phyloP scores from a whole-genome alignment of 2,329 filamentous ascomycete species.

The Colletotrichum abscissum region DNA sequence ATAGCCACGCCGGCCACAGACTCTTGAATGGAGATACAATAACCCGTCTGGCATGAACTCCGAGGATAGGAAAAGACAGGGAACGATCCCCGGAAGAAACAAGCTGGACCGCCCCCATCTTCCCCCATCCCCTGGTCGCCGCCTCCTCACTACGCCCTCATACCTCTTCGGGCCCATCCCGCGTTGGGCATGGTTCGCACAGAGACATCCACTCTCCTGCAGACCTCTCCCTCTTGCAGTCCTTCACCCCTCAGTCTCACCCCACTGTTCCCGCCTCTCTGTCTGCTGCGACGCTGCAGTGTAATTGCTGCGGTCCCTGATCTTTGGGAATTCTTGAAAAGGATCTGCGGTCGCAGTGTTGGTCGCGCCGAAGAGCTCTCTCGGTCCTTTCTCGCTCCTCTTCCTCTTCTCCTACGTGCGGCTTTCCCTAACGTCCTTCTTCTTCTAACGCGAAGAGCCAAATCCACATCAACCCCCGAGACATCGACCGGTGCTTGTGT shows the following conservation, averaged over 20 bases:
- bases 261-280: conserved; percentile 7
- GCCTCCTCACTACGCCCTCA: not conserved
- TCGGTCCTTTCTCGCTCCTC: not conserved
- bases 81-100: not conserved
- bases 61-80: not conserved
- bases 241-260: conserved; percentile 4
- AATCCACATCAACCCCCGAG: not conserved
- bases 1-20: not conserved
- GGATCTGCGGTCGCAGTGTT: conserved; percentile 23
- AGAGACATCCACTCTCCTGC: conserved; percentile 25
- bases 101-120: not conserved
- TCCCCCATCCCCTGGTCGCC: conserved; percentile 7
- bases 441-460: not conserved
- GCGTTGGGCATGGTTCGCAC: conserved; percentile 1
- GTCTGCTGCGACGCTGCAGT: conserved; percentile 26
- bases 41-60: not conserved
- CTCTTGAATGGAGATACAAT: not conserved
- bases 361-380: not conserved
- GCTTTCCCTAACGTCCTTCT: not conserved
- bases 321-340: conserved; percentile 29
- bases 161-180: conserved; percentile 6
- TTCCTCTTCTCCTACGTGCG: not conserved
- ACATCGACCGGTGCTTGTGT: not conserved
- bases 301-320: conserved; percentile 26
- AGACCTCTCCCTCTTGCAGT: conserved; percentile 4